Percentiles rank a stretch among this genome's conserved stretches.
These are phyloP conservation scores for Pseudopyricularia cyperi DNA, from an alignment of 2,329 filamentous ascomycete genomes.

Conservation along the genomic window DNA sequence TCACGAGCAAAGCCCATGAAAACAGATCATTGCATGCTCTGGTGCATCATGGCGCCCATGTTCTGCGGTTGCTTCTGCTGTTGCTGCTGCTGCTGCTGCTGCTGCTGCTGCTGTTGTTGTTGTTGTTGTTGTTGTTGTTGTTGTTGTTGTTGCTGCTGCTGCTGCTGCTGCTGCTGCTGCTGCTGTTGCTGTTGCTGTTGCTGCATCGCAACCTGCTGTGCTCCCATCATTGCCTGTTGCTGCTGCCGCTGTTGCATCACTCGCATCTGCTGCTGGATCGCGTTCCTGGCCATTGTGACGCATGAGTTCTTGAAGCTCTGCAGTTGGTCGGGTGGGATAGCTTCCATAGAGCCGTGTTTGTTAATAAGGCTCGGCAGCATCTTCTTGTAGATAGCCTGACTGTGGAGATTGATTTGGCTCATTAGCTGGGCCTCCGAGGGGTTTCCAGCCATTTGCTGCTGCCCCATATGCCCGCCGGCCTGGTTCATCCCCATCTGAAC, in stretches of 20 bases:
- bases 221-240: constrained; percentile 8
- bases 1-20: background rate
- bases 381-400: constrained; percentile 21
- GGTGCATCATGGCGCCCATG: constrained; percentile 42
- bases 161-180: constrained; percentile 14
- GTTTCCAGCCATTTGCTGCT: constrained; percentile 7
- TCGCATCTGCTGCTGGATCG: constrained; percentile 10
- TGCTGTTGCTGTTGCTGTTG: constrained; percentile 15
- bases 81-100: constrained; percentile 15
- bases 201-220: constrained; percentile 20
- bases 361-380: constrained; percentile 19
- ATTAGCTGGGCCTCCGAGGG: constrained; percentile 4
- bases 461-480: background rate
- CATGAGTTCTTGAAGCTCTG: constrained; percentile 32
- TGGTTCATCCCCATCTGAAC: constrained; percentile 13
- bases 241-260: constrained; percentile 11
- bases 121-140: no score
- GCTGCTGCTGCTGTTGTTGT: constrained; percentile 13
- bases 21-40: constrained; percentile 26
- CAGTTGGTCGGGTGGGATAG: constrained; percentile 31
- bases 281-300: constrained; percentile 20
- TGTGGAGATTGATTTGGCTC: background rate
- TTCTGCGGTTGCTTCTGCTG: constrained; percentile 20
- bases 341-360: constrained; percentile 24
- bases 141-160: constrained; percentile 21